Conservation (phyloP, 2,329 filamentous ascomycete genomes). For the Graphium sp. region DNA sequence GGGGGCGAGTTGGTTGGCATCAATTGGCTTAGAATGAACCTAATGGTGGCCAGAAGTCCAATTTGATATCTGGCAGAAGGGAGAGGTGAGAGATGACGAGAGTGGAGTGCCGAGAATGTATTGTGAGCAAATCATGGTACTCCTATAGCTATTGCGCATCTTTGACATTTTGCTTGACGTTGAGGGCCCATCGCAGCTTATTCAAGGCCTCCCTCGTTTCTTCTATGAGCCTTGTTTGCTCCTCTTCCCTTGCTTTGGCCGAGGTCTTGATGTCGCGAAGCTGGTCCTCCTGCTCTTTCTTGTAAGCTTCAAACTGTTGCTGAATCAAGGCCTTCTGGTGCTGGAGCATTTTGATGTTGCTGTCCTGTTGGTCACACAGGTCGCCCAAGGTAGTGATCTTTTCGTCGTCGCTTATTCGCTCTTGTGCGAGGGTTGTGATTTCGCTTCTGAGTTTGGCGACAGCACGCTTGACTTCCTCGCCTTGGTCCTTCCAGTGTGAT, state of each 20-base stretch:
- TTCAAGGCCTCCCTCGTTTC: constrained; percentile 44
- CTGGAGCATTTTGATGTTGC: constrained; percentile 43
- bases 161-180: constrained; percentile 43
- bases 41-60: too few species aligned
- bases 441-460: constrained; percentile 31
- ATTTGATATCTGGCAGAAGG: too few species aligned
- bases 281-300: constrained; percentile 42
- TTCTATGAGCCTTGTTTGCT: constrained; percentile 41
- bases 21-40: too few species aligned
- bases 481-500: constrained; percentile 50
- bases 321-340: constrained; percentile 46
- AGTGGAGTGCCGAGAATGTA: too few species aligned
- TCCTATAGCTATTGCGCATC: constrained; percentile 37
- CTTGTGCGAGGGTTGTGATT: constrained; percentile 34
- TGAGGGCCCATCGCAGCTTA: constrained; percentile 58
- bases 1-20: too few species aligned
- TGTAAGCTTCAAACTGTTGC: constrained; percentile 46
- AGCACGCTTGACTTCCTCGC: constrained; percentile 39
- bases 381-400: constrained; percentile 48
- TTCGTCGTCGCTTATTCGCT: constrained; percentile 41
- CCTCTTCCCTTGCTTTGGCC: constrained; percentile 38
- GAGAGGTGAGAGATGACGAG: too few species aligned
- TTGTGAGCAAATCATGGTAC: too few species aligned
- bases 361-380: constrained; percentile 56
- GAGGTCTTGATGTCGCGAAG: constrained; percentile 41